phyloP scores from a whole-genome alignment of 768 basidiomycete genomes.

The Rhodosporidiobolus odoratus region DNA sequence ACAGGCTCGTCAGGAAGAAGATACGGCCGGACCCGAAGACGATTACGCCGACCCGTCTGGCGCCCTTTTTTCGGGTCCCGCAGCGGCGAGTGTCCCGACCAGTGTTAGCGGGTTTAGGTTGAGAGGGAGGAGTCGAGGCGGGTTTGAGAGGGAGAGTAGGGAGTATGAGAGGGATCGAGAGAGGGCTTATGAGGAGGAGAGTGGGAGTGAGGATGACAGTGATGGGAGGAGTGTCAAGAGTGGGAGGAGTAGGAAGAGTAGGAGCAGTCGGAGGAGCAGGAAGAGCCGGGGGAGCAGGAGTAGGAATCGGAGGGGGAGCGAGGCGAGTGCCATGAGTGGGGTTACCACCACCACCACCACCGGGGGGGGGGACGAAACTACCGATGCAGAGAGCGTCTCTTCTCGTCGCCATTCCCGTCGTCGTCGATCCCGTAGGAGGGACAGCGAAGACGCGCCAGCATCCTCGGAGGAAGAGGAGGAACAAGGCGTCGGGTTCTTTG shows the following conservation, averaged over 20 bases:
- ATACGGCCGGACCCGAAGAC: slow-evolving; percentile 16
- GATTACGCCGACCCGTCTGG: slow-evolving; percentile 37
- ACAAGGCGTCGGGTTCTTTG: slow-evolving; percentile 30
- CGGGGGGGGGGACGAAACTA: no score
- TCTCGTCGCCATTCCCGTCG: background rate
- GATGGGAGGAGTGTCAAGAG: slow-evolving; percentile 19
- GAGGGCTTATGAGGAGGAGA: slow-evolving; percentile 8
- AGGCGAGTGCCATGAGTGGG: no score
- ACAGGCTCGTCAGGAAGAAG: background rate
- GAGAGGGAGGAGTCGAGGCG: slow-evolving; percentile 24
- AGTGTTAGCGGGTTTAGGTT: slow-evolving; percentile 29
- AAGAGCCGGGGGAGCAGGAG: no score
- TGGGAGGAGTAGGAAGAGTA: no score
- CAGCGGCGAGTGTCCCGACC: slow-evolving; percentile 27
- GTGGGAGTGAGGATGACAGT: slow-evolving; percentile 15
- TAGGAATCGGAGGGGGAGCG: slow-evolving; percentile 16
- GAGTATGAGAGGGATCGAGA: slow-evolving; percentile 2
- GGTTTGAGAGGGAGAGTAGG: slow-evolving; percentile 19
- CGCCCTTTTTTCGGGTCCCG: slow-evolving; percentile 24
- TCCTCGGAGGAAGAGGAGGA: slow-evolving; percentile 27
- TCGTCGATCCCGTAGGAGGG: background rate
- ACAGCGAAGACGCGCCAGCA: background rate
- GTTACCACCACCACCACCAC: no score
- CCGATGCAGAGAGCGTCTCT: no score
- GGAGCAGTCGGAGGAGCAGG: background rate